phyloP scores from a whole-genome alignment of 139 green algal species.

The Coccomyxa sp. region DNA sequence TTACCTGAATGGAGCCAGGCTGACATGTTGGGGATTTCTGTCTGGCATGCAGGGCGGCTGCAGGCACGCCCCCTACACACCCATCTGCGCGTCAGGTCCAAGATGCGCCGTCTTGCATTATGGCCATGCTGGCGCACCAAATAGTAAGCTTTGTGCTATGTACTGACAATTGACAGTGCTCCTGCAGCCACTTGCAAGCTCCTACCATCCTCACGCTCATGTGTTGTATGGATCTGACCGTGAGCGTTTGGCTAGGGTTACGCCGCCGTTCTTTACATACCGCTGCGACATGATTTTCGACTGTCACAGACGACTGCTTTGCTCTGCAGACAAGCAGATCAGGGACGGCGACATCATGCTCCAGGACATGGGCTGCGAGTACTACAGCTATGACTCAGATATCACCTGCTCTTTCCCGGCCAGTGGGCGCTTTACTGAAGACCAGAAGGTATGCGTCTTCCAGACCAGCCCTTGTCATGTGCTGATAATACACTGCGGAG shows the following conservation, averaged over 20 bases:
- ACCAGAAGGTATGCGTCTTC: conserved; percentile 37
- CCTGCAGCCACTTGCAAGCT: too few species aligned
- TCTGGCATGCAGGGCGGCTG: conserved; percentile 27
- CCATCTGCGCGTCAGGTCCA: conserved; percentile 74
- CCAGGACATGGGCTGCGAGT: conserved; percentile 82
- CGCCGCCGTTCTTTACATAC: too few species aligned
- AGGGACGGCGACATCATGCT: conserved; percentile 66
- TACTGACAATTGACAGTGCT: too few species aligned
- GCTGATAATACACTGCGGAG: too few species aligned
- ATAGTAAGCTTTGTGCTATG: conserved; percentile 44
- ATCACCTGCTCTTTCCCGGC: conserved; percentile 83
- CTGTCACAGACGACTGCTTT: neutral
- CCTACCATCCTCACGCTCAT: too few species aligned
- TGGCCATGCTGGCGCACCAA: conserved; percentile 79
- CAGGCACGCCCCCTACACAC: conserved; percentile 62
- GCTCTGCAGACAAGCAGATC: conserved; percentile 46
- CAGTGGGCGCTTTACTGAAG: conserved; percentile 66
- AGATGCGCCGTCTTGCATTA: conserved; percentile 87
- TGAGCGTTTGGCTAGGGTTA: too few species aligned
- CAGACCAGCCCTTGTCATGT: neutral
- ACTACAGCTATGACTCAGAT: conserved; percentile 53
- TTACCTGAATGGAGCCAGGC: too few species aligned
- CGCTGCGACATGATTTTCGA: too few species aligned
- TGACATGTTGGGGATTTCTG: neutral
- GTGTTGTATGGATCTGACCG: too few species aligned